A percentile compares a stretch with the other conserved stretches of the same genome.
These are phyloP conservation scores for Epichloe glyceriae DNA, from an alignment of 2,329 filamentous ascomycete genomes.

Conservation along the genomic window DNA sequence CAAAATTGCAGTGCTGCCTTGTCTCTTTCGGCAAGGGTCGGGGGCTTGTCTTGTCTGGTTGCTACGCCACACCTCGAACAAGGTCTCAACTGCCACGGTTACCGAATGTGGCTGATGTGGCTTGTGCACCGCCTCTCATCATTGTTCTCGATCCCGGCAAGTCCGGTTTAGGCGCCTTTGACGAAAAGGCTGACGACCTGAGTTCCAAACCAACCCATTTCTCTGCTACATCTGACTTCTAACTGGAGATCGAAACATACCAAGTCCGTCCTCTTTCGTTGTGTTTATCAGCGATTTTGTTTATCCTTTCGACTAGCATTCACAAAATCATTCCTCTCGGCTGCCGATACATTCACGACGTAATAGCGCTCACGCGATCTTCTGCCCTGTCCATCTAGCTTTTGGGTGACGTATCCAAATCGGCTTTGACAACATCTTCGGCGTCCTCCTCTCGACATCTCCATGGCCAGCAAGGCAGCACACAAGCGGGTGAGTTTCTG, in stretches of 20 bases:
- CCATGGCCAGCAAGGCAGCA: slow-evolving; percentile 60
- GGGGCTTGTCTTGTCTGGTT: neutral
- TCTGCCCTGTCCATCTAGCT: slow-evolving; percentile 6
- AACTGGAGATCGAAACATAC: neutral
- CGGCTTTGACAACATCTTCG: neutral
- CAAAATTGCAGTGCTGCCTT: neutral
- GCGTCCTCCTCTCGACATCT: slow-evolving; percentile 4
- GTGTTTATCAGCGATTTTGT: neutral
- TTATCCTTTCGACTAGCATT: neutral
- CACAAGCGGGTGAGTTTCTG: slow-evolving; percentile 50
- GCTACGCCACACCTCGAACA: neutral
- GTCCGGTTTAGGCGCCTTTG: neutral
- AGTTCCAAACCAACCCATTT: neutral
- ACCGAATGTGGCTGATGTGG: neutral
- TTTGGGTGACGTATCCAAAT: slow-evolving; percentile 11
- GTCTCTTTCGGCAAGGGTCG: neutral
- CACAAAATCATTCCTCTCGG: neutral
- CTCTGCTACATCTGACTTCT: neutral
- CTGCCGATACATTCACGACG: neutral
- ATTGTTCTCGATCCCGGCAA: neutral
- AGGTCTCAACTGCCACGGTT: too few species aligned
- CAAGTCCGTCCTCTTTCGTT: neutral
- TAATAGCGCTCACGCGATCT: slow-evolving; percentile 1
- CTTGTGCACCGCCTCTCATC: neutral
- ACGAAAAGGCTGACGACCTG: neutral